phyloP scores from a whole-genome alignment of 257 asterid genomes.

The Plectranthus barbatus region DNA sequence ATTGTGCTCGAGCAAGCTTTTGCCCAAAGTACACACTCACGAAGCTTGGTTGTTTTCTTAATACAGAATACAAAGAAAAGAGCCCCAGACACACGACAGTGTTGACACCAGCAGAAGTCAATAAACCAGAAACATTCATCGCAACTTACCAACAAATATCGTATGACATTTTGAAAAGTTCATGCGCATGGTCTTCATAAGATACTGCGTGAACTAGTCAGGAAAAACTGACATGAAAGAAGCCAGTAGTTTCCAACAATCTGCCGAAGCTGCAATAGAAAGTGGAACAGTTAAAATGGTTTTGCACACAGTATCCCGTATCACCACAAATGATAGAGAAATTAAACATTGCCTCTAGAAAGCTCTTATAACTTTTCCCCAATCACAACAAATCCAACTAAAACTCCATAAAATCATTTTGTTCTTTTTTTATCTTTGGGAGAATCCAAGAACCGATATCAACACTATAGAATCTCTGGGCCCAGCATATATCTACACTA shows the following conservation, averaged over 20 bases:
- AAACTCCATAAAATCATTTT: too few relatives aligned
- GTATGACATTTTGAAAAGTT: constrained; percentile 18
- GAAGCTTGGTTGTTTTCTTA: constrained; percentile 64
- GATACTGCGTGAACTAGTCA: constrained; percentile 9
- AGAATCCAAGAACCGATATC: too few relatives aligned
- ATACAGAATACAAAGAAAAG: constrained; percentile 56
- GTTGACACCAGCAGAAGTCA: constrained; percentile 76
- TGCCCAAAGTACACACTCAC: constrained; percentile 72
- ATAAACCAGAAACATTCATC: constrained; percentile 63
- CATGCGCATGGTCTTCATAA: constrained; percentile 16
- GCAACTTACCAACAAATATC: constrained; percentile 18
- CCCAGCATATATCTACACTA: background rate
- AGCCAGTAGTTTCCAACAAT: background rate
- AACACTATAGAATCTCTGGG: too few relatives aligned
- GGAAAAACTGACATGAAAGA: background rate
- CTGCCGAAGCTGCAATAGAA: constrained; percentile 21
- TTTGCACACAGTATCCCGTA: background rate
- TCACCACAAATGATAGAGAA: too few relatives aligned
- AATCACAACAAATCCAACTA: too few relatives aligned
- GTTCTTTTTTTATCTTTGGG: too few relatives aligned
- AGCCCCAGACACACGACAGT: constrained; percentile 38
- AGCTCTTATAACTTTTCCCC: too few relatives aligned
- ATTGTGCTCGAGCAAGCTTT: constrained; percentile 46
- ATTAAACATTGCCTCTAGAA: too few relatives aligned
- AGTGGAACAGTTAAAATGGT: background rate